Evolutionary conservation across 1,284 basidiomycete species (phyloP).

Genomic region (Xerocomus nothofagi): DNA sequence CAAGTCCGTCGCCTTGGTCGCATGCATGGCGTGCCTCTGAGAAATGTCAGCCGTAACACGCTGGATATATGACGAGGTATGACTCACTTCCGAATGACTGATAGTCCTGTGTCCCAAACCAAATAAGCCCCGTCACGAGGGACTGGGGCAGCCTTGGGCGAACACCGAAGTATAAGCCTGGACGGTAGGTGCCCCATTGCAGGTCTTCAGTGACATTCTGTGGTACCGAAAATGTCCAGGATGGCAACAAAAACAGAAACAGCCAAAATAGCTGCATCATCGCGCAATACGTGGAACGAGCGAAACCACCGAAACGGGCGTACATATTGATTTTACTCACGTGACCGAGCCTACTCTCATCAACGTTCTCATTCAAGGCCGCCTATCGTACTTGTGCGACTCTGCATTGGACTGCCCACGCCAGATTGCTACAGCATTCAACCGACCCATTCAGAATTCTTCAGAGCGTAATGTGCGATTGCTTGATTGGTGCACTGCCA

Average conservation of each 20-base stretch:
- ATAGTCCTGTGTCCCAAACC: slow-evolving; percentile 86
- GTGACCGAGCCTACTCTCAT: slow-evolving; percentile 13
- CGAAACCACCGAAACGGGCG: no score
- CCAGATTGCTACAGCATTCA: not conserved
- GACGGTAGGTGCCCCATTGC: slow-evolving; percentile 90
- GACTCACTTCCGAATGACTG: slow-evolving; percentile 64
- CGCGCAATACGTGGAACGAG: not conserved
- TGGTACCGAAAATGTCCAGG: slow-evolving; percentile 13
- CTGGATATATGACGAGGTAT: slow-evolving; percentile 2
- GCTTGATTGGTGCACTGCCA: slow-evolving; percentile 8
- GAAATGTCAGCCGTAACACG: slow-evolving; percentile 5
- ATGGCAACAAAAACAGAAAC: slow-evolving; percentile 29
- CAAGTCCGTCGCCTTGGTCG: slow-evolving; percentile 81
- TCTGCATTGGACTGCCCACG: no score
- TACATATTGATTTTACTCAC: not conserved
- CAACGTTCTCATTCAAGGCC: no score
- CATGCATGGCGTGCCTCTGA: slow-evolving; percentile 85
- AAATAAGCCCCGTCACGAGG: slow-evolving; percentile 88
- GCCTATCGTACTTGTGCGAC: no score
- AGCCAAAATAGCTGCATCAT: slow-evolving; percentile 31
- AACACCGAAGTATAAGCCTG: slow-evolving; percentile 92
- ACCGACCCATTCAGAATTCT: not conserved
- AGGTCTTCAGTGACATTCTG: slow-evolving; percentile 59
- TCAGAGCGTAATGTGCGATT: slow-evolving; percentile 2
- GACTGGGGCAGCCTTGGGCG: slow-evolving; percentile 83